Base-by-base conservation (phyloP, 495 filamentous ascomycete genomes). In the Aspergillus olivimuriae region DNA sequence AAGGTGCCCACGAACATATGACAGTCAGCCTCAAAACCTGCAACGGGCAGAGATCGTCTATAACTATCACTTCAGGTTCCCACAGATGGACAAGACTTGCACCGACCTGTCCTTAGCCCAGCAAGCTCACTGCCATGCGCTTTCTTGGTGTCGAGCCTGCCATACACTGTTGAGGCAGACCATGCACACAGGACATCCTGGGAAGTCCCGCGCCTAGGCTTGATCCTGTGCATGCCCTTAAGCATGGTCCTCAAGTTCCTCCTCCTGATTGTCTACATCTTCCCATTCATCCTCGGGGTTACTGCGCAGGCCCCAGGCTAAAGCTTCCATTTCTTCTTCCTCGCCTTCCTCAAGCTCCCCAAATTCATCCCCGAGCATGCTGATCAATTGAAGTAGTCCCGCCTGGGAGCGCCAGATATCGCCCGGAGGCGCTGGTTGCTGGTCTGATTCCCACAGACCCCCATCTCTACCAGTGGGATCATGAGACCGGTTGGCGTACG, bases 281-380 rank as follows among this genome's bases (percentile, higher is more conserved):
- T 36, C 80, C 44, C 44, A 40, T n/a, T 46, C 44, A 4, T 51
- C 49, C 2, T 48, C 44, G 22, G 45, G 43, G n/a, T 41, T 34
- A 16, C 41, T 44, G 6, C n/a, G 43, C 21, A 23, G 42, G 26
- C 28, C 41, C 15, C 8, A 34, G n/a, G n/a, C n/a, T n/a, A n/a
- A n/a, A n/a, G n/a, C 30, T n/a, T 44, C 48, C 22, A 41, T 31
- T 8, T 33, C 34, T 3, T 53, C 50, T 4, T 53, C 60, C 1
- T 43, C 35, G 1, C 52, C 52, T 4, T 45, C 44, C 3, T 48
- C 44, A 1, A 44, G 48, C 0, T 47, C 55, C 2, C 35, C 52
- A 30, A 55, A 39, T 2, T 61, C 58, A 9, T 57, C 53, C 1
- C 50, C 51, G 9, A 66, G 56, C 52, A 67, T 57, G 24, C 49